phyloP scores from a whole-genome alignment of 768 basidiomycete genomes.

The Mycena belliarum region DNA sequence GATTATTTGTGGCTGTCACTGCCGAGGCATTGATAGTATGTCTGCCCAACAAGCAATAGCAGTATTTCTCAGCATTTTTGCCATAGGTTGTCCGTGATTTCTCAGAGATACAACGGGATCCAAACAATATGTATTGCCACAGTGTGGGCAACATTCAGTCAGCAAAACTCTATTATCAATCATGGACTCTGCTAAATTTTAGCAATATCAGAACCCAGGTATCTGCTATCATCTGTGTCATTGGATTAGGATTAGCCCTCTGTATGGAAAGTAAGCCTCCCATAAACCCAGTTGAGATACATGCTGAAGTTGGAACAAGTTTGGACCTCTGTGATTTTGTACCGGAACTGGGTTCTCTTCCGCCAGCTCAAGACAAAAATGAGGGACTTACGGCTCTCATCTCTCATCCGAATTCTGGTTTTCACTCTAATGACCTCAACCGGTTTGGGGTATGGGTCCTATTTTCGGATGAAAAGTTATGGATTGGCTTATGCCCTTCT shows the following conservation, averaged over 20 bases:
- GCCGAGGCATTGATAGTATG: slow-evolving; percentile 2
- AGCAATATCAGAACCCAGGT: not conserved
- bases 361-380: not conserved
- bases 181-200: not conserved
- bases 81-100: slow-evolving; percentile 9
- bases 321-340: slow-evolving; percentile 8
- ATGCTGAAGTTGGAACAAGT: too few relatives aligned
- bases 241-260: not conserved
- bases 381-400: slow-evolving; percentile 1
- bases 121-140: slow-evolving; percentile 12
- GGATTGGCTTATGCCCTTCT: not conserved
- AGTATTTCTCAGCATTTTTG: not conserved
- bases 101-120: not conserved
- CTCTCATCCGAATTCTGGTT: slow-evolving; percentile 6
- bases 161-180: too few relatives aligned
- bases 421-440: slow-evolving; percentile 6
- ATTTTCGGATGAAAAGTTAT: not conserved
- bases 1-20: not conserved
- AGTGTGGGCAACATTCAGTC: not conserved
- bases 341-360: slow-evolving; percentile 10
- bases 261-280: not conserved
- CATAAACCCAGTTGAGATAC: not conserved
- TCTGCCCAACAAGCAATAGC: not conserved
- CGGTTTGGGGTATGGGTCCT: not conserved
- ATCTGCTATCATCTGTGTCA: slow-evolving; percentile 6